Conservation (phyloP, 2,329 filamentous ascomycete genomes). For the Colletotrichum karsti region DNA sequence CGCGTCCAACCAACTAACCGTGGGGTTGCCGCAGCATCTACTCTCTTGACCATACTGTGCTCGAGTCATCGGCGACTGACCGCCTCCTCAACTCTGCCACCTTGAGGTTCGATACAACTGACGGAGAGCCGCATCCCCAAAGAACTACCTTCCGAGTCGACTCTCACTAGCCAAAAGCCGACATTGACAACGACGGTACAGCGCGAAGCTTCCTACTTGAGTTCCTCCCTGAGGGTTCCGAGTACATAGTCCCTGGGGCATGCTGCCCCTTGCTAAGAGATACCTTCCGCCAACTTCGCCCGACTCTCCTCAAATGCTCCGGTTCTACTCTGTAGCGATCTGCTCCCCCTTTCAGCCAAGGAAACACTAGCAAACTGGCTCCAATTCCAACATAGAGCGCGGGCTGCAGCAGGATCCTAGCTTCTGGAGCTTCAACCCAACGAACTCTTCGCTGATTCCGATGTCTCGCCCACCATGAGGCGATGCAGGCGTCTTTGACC, state of each 20-base stretch:
- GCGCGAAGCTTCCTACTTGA: too few relatives aligned
- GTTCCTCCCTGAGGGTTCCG: too few relatives aligned
- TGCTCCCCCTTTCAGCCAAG: background rate
- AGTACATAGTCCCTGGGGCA: too few relatives aligned
- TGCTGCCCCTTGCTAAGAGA: background rate
- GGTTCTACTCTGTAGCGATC: background rate
- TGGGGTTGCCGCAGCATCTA: too few relatives aligned
- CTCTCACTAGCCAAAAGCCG: too few relatives aligned
- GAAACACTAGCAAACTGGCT: background rate
- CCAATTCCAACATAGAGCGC: background rate
- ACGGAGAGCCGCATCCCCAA: background rate
- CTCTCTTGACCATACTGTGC: background rate
- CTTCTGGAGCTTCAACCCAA: constrained; percentile 4
- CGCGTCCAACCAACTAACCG: background rate
- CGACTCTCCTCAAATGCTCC: background rate
- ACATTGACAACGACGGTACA: too few relatives aligned
- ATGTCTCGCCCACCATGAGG: background rate
- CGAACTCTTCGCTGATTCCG: background rate
- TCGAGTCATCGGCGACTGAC: background rate
- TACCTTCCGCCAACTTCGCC: background rate
- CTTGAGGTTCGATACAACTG: background rate
- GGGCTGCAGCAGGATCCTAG: constrained; percentile 4
- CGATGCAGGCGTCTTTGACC: background rate
- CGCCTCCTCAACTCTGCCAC: constrained; percentile 1
- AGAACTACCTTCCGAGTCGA: too few relatives aligned